phyloP scores from a whole-genome alignment of 1,284 basidiomycete genomes.

The Bjerkandera adusta region DNA sequence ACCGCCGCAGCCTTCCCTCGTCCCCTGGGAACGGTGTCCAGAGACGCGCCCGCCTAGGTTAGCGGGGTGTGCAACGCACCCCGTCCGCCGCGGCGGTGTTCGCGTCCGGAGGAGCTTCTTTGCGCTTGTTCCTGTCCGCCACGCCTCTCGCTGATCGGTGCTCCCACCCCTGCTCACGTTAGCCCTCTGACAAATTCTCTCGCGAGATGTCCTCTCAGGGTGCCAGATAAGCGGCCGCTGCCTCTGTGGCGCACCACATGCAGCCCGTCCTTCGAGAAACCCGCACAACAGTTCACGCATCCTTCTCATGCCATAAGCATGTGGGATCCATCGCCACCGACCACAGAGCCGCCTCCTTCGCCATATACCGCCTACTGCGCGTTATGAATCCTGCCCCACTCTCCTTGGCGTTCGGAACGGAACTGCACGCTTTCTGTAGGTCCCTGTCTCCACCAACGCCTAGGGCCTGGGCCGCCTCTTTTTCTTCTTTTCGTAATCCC shows the following conservation, averaged over 20 bases:
- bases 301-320: slow-evolving; percentile 14
- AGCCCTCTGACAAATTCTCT: not conserved
- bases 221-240: slow-evolving; percentile 17
- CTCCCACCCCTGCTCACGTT: not conserved
- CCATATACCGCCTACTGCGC: no score
- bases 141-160: not conserved
- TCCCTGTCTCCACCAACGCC: no score
- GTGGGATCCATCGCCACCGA: slow-evolving; percentile 11
- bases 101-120: not conserved
- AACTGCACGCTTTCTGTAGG: no score
- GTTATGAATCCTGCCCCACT: no score
- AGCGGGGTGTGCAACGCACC: not conserved
- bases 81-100: not conserved
- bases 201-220: slow-evolving; percentile 2
- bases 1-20: not conserved
- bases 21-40: not conserved
- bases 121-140: not conserved
- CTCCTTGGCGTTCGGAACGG: no score
- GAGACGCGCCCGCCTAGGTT: not conserved
- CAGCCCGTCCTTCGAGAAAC: slow-evolving; percentile 16
- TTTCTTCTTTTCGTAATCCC: no score
- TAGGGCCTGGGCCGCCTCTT: no score
- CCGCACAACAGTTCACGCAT: slow-evolving; percentile 5
- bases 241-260: slow-evolving; percentile 15
- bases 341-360: no score